phyloP scores from a whole-genome alignment of 2,329 filamentous ascomycete species.

The Teratosphaeria epicoccoides region DNA sequence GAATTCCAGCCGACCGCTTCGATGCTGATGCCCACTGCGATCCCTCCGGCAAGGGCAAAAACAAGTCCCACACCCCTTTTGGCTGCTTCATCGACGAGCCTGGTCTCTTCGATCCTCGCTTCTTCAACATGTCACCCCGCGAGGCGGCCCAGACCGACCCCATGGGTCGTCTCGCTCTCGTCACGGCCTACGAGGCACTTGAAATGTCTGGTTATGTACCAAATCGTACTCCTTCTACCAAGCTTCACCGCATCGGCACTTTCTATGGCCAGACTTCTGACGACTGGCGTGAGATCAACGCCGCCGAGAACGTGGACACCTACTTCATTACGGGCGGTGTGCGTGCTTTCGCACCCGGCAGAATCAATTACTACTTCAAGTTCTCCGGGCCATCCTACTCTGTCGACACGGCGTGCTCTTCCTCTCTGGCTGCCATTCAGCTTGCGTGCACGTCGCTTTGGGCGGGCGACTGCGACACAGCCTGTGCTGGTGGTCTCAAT shows the following conservation, averaged over 20 bases:
- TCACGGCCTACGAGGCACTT: constrained; percentile 69
- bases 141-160: constrained; percentile 73
- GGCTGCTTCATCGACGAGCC: constrained; percentile 69
- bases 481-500: constrained; percentile 67
- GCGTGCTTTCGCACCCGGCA: constrained; percentile 50
- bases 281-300: constrained; percentile 68
- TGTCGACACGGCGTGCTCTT: constrained; percentile 70
- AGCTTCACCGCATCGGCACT: constrained; percentile 54
- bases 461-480: constrained; percentile 69
- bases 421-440: constrained; percentile 61
- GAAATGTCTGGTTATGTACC: constrained; percentile 72
- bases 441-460: constrained; percentile 62
- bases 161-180: constrained; percentile 65
- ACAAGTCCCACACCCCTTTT: constrained; percentile 66
- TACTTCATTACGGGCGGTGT: constrained; percentile 56
- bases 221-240: constrained; percentile 58
- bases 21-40: constrained; percentile 62
- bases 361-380: constrained; percentile 68
- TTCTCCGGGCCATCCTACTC: constrained; percentile 63
- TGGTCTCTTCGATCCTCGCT: constrained; percentile 67
- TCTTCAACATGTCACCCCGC: constrained; percentile 79
- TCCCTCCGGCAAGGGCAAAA: constrained; percentile 59
- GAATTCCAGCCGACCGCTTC: constrained; percentile 61
- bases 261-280: constrained; percentile 69
- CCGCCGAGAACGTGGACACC: constrained; percentile 59